Base-by-base conservation (phyloP, 495 filamentous ascomycete genomes). In the Penicillium odoratum region DNA sequence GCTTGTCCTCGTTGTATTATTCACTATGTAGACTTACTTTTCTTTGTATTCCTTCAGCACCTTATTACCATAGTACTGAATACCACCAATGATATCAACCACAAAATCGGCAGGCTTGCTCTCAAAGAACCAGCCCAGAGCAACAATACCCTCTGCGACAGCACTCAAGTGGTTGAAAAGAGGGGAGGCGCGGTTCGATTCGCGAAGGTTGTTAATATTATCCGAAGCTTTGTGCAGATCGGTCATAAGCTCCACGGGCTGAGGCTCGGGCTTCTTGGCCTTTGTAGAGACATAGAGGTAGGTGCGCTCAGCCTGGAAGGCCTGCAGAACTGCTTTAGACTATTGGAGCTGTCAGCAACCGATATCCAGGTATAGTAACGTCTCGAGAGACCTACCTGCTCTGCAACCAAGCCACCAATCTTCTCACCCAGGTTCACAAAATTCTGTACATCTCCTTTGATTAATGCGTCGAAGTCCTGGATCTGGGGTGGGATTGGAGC, bases 41-140 rank as follows among this genome's bases (percentile, higher is more conserved):
- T 94, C 92, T 77, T 93, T 97, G 73, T 90, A 85, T 57, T 91
- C 87, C 66, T 88, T 92, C 57, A 97, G 71, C 38, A 98, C 88
- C 56, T 90, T 84, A 77, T 98, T 97, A 3, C 94, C 95, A 59
- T 86, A 97, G 75, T 91, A 95, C 70, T 97, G 83, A 29, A 92
- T 89, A 48, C 90, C 85, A 26, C 84, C 85, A 7, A 94, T 74
- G 48, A 86, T 85, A 48, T 96, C 93, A 30, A 81, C 80, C 38
- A 97, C 86, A 60, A 90, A 91, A 53, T 91, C 90, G 59, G 81
- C 85, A 1, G 94, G 94, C 68, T 91, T 92, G 29, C 74, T 73
- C 45, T 92, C 87, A 21, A 91, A 81, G 52, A 97, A 86, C 94
- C 94, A 98, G 18, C 86, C 86, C 42, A 98, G 76, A 7, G 89